Percentiles rank a stretch among this genome's conserved stretches.
Evolutionary conservation across 2,329 filamentous ascomycete genomes (phyloP).

Genomic region (Coniella lustricola): DNA sequence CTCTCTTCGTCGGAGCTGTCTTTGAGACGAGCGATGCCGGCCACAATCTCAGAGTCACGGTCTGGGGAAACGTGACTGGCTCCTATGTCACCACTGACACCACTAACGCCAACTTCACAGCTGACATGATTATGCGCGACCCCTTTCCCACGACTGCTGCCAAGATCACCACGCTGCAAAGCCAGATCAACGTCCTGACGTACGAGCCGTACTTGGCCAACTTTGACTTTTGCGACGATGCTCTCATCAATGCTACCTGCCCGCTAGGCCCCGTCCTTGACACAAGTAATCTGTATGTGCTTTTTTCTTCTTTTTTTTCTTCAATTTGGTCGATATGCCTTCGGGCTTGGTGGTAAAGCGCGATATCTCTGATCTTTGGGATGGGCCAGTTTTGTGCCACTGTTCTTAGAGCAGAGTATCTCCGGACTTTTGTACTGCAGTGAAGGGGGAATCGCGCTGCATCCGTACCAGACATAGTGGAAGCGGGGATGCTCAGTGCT

Average conservation of each 20-base stretch:
- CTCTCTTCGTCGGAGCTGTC: constrained; percentile 63
- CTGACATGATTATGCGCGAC: constrained; percentile 70
- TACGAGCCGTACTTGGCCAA: constrained; percentile 59
- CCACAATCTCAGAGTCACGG: constrained; percentile 66
- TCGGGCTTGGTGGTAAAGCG: too few relatives aligned
- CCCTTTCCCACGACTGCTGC: constrained; percentile 38
- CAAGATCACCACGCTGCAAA: constrained; percentile 66
- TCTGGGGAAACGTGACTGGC: constrained; percentile 90
- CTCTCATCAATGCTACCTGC: constrained; percentile 56
- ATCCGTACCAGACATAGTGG: too few relatives aligned
- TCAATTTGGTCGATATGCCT: too few relatives aligned
- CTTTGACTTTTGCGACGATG: constrained; percentile 59
- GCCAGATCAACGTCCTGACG: constrained; percentile 65
- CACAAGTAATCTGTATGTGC: constrained; percentile 31
- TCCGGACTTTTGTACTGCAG: too few relatives aligned
- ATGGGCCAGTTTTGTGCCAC: too few relatives aligned
- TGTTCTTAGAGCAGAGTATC: too few relatives aligned
- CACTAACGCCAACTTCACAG: constrained; percentile 50
- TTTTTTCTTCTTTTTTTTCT: neutral
- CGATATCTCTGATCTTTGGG: too few relatives aligned
- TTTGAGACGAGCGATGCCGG: constrained; percentile 57
- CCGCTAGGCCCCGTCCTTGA: constrained; percentile 70
- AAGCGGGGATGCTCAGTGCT: too few relatives aligned
- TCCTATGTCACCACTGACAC: constrained; percentile 56
- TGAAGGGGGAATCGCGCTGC: too few relatives aligned